Evolutionary conservation across 163 green algal genomes (phyloP).

Genomic region (Coccomyxa subellipsoidea): DNA sequence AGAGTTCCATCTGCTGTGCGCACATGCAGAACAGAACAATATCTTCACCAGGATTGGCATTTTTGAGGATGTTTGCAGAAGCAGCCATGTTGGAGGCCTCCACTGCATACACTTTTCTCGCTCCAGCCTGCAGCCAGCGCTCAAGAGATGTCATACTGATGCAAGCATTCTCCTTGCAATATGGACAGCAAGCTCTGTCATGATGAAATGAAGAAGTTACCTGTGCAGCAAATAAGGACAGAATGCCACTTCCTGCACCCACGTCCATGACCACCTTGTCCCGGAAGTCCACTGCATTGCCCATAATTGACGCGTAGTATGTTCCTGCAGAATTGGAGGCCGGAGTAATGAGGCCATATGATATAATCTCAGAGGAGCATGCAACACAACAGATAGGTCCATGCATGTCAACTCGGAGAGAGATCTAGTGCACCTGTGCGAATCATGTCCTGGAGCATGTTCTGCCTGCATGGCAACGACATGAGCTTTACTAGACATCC

Average conservation of each 20-base stretch:
- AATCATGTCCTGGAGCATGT: slow-evolving; percentile 48
- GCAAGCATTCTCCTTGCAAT: no score
- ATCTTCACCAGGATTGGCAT: slow-evolving; percentile 55
- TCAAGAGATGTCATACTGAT: no score
- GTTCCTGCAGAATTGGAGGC: slow-evolving; percentile 53
- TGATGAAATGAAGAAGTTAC: slow-evolving; percentile 25
- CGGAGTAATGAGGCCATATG: slow-evolving; percentile 84
- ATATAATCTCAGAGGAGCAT: no score
- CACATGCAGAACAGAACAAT: background rate
- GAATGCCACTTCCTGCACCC: slow-evolving; percentile 86
- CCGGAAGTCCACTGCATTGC: slow-evolving; percentile 85
- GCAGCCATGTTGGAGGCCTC: slow-evolving; percentile 86
- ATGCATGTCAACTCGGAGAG: no score
- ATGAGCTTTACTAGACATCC: background rate
- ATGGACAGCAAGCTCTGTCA: no score
- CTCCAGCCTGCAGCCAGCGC: slow-evolving; percentile 69
- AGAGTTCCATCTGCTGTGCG: background rate
- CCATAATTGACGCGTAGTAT: slow-evolving; percentile 56
- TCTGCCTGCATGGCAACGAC: slow-evolving; percentile 52
- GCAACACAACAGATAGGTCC: no score
- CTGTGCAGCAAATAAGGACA: slow-evolving; percentile 87
- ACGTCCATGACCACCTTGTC: slow-evolving; percentile 92
- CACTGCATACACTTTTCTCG: slow-evolving; percentile 87
- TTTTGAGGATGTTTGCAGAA: slow-evolving; percentile 66
- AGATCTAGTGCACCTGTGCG: no score